Base-by-base conservation (phyloP, 2,329 filamentous ascomycete species). In the Escovopsis weberi region DNA sequence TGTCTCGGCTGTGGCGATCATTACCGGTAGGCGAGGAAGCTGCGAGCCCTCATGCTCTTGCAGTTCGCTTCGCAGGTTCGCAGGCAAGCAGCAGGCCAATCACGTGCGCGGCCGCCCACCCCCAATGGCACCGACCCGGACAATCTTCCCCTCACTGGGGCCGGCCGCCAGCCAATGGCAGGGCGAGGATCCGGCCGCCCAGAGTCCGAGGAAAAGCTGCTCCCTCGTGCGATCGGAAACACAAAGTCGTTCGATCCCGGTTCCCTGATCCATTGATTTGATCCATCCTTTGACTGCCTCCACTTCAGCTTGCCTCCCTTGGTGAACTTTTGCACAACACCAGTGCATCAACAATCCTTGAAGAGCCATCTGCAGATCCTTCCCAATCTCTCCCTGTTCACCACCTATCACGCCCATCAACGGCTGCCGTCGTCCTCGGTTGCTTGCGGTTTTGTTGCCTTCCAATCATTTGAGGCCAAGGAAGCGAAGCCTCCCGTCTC, bases 131-230 rank as follows among this genome's bases (percentile, higher is more conserved):
- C 1, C 23, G 43, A 45, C 38, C 44, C 15, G 34, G 37, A 33
- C 23, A 26, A 10, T 26, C 46, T 53, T 49, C 54, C 59, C 59
- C 59, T 53, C 58, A 55, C 40, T 23, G 28, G 11, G 7, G 28
- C 28, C 28, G 8, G 8, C 11, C 3, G 4, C 28, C 6, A 42
- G 30, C 59, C 59, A 62, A 62, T 62, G 54, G 58, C 33, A 45
- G 45, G 42, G 46, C 48, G 42, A n/a, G 37, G 15, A 15, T 26
- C 38, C 41, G 26, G 30, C 37, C 39, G 39, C 39, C 40, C 19
- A 32, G 40, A 34, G 41, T 33, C 44, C 41, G 12, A 36, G 26
- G 42, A 47, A 52, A 52, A 46, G 48, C 48, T 45, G 47, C 38
- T 47, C 40, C 36, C 42, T 52, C 49, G 39, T 46, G 47, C 51